Percentiles rank a stretch among this genome's conserved stretches.
phyloP scores from a whole-genome alignment of 768 basidiomycete genomes.

The Dioszegia hungarica region DNA sequence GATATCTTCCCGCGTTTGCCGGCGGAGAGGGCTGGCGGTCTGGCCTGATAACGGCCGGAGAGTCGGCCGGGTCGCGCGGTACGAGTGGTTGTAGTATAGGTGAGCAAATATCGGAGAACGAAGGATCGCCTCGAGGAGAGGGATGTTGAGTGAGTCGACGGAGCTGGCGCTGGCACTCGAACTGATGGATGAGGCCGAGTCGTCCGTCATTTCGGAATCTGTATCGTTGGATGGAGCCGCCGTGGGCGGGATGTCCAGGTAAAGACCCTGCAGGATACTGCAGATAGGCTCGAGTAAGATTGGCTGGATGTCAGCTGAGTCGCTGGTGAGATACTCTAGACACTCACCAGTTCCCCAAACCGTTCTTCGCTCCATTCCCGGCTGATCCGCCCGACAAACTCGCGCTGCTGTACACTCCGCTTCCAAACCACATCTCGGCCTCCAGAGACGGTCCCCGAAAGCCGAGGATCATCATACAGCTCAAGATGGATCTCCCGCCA shows the following conservation, averaged over 20 bases:
- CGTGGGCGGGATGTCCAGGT: slow-evolving; percentile 19
- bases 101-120: slow-evolving; percentile 21
- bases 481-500: slow-evolving; percentile 39
- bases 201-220: background rate
- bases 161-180: background rate
- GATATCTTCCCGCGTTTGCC: slow-evolving; percentile 11
- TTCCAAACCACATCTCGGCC: slow-evolving; percentile 27
- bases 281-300: slow-evolving; percentile 22
- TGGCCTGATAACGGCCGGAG: slow-evolving; percentile 19
- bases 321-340: background rate
- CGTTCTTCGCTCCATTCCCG: slow-evolving; percentile 20
- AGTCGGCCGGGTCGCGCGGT: slow-evolving; percentile 2
- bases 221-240: background rate
- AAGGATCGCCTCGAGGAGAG: slow-evolving; percentile 17
- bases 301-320: slow-evolving; percentile 7
- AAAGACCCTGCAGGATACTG: slow-evolving; percentile 23
- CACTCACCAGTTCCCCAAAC: slow-evolving; percentile 24
- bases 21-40: slow-evolving; percentile 19
- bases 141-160: slow-evolving; percentile 21
- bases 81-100: slow-evolving; percentile 18
- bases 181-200: background rate
- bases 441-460: slow-evolving; percentile 8
- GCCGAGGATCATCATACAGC: slow-evolving; percentile 38
- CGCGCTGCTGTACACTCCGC: slow-evolving; percentile 27
- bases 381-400: slow-evolving; percentile 29